Evolutionary conservation across 768 basidiomycete species (phyloP).

Genomic region (Collybia mongolica): DNA sequence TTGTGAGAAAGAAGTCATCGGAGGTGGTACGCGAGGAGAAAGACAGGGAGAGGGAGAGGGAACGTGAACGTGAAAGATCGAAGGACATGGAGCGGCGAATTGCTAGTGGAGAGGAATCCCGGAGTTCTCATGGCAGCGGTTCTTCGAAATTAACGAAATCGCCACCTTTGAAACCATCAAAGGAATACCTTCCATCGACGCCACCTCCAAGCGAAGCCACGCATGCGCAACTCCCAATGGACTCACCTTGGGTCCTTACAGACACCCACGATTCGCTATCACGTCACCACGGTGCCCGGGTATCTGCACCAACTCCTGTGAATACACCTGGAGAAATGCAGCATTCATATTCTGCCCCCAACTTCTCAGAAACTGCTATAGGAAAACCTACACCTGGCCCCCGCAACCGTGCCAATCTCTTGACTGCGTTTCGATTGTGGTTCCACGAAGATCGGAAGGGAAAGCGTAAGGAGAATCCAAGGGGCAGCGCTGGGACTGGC

Average conservation of each 20-base stretch:
- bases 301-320: slow-evolving; percentile 36
- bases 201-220: slow-evolving; percentile 46
- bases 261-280: slow-evolving; percentile 39
- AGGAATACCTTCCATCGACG: slow-evolving; percentile 47
- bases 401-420: slow-evolving; percentile 74
- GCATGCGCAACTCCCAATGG: slow-evolving; percentile 38
- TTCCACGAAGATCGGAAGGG: slow-evolving; percentile 91
- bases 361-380: slow-evolving; percentile 27
- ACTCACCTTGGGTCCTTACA: slow-evolving; percentile 77
- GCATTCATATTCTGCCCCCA: slow-evolving; percentile 45
- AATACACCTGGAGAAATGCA: slow-evolving; percentile 53
- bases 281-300: slow-evolving; percentile 17
- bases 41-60: slow-evolving; percentile 41
- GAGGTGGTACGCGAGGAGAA: slow-evolving; percentile 70
- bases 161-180: slow-evolving; percentile 57
- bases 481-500: slow-evolving; percentile 13
- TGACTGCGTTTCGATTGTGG: slow-evolving; percentile 87
- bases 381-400: slow-evolving; percentile 27
- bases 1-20: slow-evolving; percentile 79
- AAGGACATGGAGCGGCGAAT: slow-evolving; percentile 42
- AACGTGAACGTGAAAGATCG: slow-evolving; percentile 32
- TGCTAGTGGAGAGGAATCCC: slow-evolving; percentile 51
- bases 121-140: slow-evolving; percentile 62
- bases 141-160: slow-evolving; percentile 70
- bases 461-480: slow-evolving; percentile 63